Percentiles rank a stretch among this genome's conserved stretches.
Evolutionary conservation across 495 filamentous ascomycete species (phyloP).

Genomic region (Lophium mytilinum): DNA sequence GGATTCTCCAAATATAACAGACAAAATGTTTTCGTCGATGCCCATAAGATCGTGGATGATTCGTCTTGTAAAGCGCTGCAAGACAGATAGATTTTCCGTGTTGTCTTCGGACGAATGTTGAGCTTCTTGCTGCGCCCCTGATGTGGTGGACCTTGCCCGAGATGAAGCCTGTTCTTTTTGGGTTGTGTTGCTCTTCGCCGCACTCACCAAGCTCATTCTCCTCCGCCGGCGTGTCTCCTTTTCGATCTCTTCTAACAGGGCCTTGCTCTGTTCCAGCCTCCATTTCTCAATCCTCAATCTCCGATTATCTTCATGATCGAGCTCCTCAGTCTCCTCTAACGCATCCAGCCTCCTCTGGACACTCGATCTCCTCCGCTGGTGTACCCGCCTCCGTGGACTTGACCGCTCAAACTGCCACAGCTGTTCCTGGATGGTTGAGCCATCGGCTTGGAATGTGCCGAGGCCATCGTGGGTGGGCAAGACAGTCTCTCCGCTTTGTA

Average conservation of each 20-base stretch:
- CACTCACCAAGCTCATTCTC: constrained; percentile 35
- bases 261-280: constrained; percentile 82
- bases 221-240: constrained; percentile 61
- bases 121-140: constrained; percentile 24
- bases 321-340: constrained; percentile 50
- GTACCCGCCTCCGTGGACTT: constrained; percentile 53
- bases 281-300: constrained; percentile 80
- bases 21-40: constrained; percentile 76
- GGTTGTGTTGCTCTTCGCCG: constrained; percentile 22
- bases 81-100: constrained; percentile 54
- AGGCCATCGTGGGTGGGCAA: constrained; percentile 88
- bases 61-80: constrained; percentile 72
- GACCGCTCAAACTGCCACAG: constrained; percentile 78
- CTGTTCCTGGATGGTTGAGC: constrained; percentile 55
- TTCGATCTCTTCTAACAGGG: constrained; percentile 81
- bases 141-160: constrained; percentile 19
- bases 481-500: constrained; percentile 51
- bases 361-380: constrained; percentile 45
- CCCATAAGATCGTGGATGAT: constrained; percentile 86
- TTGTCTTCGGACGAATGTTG: constrained; percentile 27
- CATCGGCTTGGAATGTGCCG: constrained; percentile 63
- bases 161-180: constrained; percentile 7
- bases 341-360: constrained; percentile 60
- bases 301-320: constrained; percentile 54
- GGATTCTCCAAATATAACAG: constrained; percentile 79